Evolutionary conservation across 305 asterid species (phyloP).

Genomic region (Fraxinus floribunda): DNA sequence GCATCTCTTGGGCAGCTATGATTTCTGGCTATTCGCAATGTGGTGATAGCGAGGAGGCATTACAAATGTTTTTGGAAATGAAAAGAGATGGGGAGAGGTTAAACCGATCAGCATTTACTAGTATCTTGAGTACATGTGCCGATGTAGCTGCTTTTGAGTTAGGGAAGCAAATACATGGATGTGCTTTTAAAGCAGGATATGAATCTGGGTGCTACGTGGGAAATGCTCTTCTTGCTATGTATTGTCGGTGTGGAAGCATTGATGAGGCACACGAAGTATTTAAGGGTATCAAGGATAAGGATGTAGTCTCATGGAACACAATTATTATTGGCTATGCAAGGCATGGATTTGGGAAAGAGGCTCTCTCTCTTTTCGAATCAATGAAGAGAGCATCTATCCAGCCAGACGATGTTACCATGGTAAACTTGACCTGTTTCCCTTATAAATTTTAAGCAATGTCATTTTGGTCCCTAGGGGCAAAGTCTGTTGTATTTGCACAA

Average conservation of each 20-base stretch:
- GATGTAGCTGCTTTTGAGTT: constrained; percentile 77
- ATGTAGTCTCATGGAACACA: constrained; percentile 86
- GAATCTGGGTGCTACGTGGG: constrained; percentile 74
- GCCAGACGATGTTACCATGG: constrained; percentile 95
- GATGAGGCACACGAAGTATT: constrained; percentile 67
- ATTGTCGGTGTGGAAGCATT: constrained; percentile 86
- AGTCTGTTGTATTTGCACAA: not conserved
- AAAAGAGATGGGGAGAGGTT: constrained; percentile 62
- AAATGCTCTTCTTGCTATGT: constrained; percentile 90
- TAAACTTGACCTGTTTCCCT: constrained; percentile 25
- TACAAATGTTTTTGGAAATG: constrained; percentile 59
- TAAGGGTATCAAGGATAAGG: constrained; percentile 56
- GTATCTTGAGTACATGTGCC: constrained; percentile 76
- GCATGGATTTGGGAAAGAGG: constrained; percentile 78
- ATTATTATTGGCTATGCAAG: constrained; percentile 82
- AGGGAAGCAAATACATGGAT: constrained; percentile 83
- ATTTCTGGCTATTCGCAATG: constrained; percentile 79
- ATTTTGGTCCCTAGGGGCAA: not conserved
- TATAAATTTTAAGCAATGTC: not conserved
- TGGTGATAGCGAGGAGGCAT: constrained; percentile 63
- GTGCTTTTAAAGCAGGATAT: constrained; percentile 66
- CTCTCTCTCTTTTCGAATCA: constrained; percentile 60
- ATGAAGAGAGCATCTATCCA: constrained; percentile 53
- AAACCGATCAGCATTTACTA: constrained; percentile 65
- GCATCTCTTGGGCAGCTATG: constrained; percentile 96